Evolutionary conservation across 345 rosid genomes (phyloP).

Genomic region (Erodium maritimum): DNA sequence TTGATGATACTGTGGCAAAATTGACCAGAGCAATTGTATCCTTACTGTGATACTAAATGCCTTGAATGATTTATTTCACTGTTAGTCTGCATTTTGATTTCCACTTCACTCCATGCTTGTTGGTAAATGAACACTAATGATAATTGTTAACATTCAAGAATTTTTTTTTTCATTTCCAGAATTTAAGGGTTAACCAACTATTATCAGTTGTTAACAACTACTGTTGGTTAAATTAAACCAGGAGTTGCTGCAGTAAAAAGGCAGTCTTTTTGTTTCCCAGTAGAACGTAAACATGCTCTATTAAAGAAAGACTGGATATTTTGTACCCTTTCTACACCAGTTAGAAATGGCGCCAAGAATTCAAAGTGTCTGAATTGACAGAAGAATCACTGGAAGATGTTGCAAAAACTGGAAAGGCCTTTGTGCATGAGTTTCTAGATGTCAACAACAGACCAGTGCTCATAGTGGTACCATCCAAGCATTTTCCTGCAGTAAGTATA

Average conservation of each 20-base stretch:
- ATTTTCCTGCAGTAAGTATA: slow-evolving; percentile 57
- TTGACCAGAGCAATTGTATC: slow-evolving; percentile 77
- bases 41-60: slow-evolving; percentile 14
- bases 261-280: background rate
- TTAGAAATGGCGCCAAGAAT: slow-evolving; percentile 84
- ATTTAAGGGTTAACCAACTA: background rate
- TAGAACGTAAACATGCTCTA: background rate
- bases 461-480: slow-evolving; percentile 72
- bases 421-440: slow-evolving; percentile 65
- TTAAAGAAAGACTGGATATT: background rate
- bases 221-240: background rate
- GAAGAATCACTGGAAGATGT: slow-evolving; percentile 49
- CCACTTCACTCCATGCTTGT: background rate
- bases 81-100: slow-evolving; percentile 2
- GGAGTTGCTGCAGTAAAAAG: background rate
- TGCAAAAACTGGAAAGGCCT: slow-evolving; percentile 66
- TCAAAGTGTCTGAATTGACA: slow-evolving; percentile 49
- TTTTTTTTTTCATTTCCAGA: background rate
- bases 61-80: background rate
- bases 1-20: slow-evolving; percentile 50
- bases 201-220: background rate
- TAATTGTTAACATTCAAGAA: background rate
- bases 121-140: too few relatives aligned
- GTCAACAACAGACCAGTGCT: slow-evolving; percentile 62
- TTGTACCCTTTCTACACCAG: slow-evolving; percentile 12